A percentile compares a stretch with the other conserved stretches of the same genome.
phyloP scores from a whole-genome alignment of 129 eudicot genomes.

The Lonicera japonica region DNA sequence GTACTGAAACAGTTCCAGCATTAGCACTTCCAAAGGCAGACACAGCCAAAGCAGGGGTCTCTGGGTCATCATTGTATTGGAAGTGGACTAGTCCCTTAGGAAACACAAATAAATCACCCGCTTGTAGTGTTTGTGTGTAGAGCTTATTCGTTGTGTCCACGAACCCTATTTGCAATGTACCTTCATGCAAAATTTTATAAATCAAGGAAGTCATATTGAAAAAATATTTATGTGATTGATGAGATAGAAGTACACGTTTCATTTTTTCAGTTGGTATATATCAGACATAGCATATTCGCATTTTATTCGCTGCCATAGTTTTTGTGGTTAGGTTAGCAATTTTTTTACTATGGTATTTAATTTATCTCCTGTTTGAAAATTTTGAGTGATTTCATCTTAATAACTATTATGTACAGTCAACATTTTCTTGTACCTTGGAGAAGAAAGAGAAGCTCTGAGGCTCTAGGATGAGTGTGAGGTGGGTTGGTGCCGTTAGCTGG shows the following conservation, averaged over 20 bases:
- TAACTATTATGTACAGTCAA: too few relatives aligned
- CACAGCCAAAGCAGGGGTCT: slow-evolving; percentile 15
- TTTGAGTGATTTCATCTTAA: too few relatives aligned
- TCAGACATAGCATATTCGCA: too few relatives aligned
- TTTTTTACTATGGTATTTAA: too few relatives aligned
- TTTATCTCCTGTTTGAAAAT: too few relatives aligned
- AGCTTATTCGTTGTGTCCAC: slow-evolving; percentile 24
- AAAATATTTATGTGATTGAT: too few relatives aligned
- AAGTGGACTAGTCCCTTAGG: slow-evolving; percentile 28
- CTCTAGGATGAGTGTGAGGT: slow-evolving; percentile 20
- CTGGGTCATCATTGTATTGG: slow-evolving; percentile 25
- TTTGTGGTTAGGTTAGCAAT: too few relatives aligned
- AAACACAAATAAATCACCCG: slow-evolving; percentile 24
- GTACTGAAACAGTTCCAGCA: slow-evolving; percentile 30
- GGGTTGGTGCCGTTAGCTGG: slow-evolving; percentile 17
- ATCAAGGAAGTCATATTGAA: too few relatives aligned
- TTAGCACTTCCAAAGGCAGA: slow-evolving; percentile 31
- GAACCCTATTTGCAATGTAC: slow-evolving; percentile 20
- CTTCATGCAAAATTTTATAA: neutral
- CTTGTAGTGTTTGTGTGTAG: slow-evolving; percentile 19
- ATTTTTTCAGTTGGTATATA: too few relatives aligned
- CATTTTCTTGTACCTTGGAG: neutral
- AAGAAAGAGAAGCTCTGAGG: slow-evolving; percentile 23
- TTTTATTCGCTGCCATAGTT: too few relatives aligned
- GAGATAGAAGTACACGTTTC: too few relatives aligned